Evolutionary conservation across 108 stramenopile species (phyloP), one percentile per base, ranked within the genome.

Genomic region (Stephanodiscus triporus): DNA sequence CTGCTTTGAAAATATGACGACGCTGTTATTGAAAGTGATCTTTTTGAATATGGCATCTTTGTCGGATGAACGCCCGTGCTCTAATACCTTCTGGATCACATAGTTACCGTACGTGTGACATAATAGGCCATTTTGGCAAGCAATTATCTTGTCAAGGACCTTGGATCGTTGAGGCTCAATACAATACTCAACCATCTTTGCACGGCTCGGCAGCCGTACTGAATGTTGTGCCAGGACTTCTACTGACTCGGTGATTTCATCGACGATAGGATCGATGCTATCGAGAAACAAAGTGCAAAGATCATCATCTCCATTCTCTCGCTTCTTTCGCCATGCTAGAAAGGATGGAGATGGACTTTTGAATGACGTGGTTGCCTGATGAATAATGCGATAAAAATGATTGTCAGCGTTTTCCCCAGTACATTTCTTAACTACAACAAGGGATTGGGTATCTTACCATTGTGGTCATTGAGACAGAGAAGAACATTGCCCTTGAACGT

Each of bases 181-280:
- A 75, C 94, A 93, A 70, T 95, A 89, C 86, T 97, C 97, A 9
- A 97, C 85, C 51, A 97, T 90, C 14, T 84, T 76, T 97, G 97
- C 45, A 97, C 76, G 10, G 96, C 97, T 9, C 97, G 84, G 77
- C 97, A 97, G 19, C 97, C 97, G 66, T 94, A 97, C 0, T n/a
- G 97, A 87, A 73, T 97, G 97, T 66, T 86, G 84, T 20, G 93
- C 84, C 1, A 97, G 85, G 27, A 86, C 71, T 68, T 84, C 72
- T 9, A 92, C 87, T 49, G 91, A 85, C 22, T 69, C 68, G 11
- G 85, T 68, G 53, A 97, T 91, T 57, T 89, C 92, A 38, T 87
- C 81, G 27, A 97, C 73, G 77, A 97, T 93, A 77, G 95, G 93
- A 58, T 96, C 88, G 50, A 97, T 85, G 48, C 91, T 89, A 8